phyloP scores from a whole-genome alignment of 306 rosid species.

The Nissolia schottii region DNA sequence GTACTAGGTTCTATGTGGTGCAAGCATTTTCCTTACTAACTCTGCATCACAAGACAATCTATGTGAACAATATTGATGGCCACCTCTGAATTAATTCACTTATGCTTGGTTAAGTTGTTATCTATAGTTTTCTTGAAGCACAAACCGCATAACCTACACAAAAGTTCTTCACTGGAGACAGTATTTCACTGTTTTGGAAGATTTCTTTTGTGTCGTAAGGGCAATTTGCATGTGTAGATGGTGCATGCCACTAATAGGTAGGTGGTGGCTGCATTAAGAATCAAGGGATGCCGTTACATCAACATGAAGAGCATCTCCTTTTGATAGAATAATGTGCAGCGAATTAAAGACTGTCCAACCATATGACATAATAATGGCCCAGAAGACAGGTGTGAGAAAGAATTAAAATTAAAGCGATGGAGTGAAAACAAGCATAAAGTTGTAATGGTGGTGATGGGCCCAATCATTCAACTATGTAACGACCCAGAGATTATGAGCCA shows the following conservation, averaged over 20 bases:
- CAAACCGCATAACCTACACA: not conserved
- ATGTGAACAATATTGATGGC: not conserved
- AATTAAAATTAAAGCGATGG: not conserved
- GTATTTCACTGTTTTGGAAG: not conserved
- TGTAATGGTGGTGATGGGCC: constrained; percentile 17
- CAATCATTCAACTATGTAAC: not conserved
- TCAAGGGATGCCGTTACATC: constrained; percentile 14
- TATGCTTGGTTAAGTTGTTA: not conserved
- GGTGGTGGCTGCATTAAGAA: not conserved
- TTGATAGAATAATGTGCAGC: not conserved
- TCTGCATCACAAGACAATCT: not conserved
- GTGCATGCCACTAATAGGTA: not conserved
- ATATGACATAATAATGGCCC: not conserved
- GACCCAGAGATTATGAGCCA: not conserved
- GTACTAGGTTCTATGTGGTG: no score
- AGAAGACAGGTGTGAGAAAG: not conserved
- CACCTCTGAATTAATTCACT: not conserved
- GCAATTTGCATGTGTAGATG: not conserved
- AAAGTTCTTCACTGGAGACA: not conserved
- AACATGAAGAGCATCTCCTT: constrained; percentile 26
- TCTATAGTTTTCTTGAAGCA: not conserved
- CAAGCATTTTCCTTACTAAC: no score
- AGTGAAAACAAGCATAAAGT: constrained; percentile 24
- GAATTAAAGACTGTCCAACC: not conserved
- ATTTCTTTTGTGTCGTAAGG: not conserved